Evolutionary conservation across 176 grass and related monocot species (phyloP), one percentile per base, ranked within the genome.

Genomic region (Areca catechu): DNA sequence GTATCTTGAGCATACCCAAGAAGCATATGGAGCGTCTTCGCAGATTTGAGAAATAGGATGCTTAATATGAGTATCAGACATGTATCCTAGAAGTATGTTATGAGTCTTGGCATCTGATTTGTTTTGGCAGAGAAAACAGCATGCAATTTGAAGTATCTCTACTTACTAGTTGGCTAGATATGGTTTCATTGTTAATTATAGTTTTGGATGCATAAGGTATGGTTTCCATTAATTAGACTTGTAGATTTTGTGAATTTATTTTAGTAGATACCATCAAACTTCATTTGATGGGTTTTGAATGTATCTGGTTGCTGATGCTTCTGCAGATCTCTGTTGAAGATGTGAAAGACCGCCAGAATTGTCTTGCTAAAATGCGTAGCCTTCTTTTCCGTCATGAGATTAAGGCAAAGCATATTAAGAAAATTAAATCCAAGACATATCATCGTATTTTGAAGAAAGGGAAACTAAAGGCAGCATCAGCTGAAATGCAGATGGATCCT

Each of bases 351-450:
- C 84, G 48, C 56, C 84, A 92, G 60, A 83, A 89, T 63, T 78
- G 70, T 51, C 87, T 98, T 68, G 93, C 87, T 51, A 98, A 92
- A 74, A 98, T 98, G 84, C 73, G 93, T n/a, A 98, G 84, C 75
- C 87, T 98, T 84, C 78, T 98, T 57, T 98, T 98, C 56, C 69
- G 69, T 66, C 93, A 98, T 50, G 93, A 98, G 73, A 72, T 83
- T 62, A 98, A 98, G 80, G 78, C 84, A 65, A 98, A 98, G 59
- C 82, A 80, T 56, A 73, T 98, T 65, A 98, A 92, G 63, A 98
- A 92, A 61, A 98, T 98, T 20, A 98, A 92, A 67, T 98, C 93
- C 66, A 98, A 83, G 76, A 92, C 93, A 69, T 98, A 80, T 62
- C 93, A 98, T 53, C 74, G 88, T 52, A 80, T 98, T 78, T 61